Evolutionary conservation across 768 basidiomycete genomes (phyloP), one percentile per base, ranked within the genome.

Genomic region (Collybia mongolica): DNA sequence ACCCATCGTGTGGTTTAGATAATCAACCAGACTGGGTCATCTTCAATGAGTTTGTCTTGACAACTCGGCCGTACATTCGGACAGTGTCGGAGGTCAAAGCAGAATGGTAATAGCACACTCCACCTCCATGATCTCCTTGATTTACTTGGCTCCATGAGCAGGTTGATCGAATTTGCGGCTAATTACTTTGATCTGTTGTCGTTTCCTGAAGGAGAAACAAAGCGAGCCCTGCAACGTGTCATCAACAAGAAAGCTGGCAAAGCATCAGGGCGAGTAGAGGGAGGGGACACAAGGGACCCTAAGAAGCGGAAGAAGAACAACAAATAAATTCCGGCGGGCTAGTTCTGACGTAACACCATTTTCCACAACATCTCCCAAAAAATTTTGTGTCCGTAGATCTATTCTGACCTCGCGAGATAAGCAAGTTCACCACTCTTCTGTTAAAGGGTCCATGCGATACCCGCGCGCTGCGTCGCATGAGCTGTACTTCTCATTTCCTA

Each of bases 31-130:
- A 94, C 59, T 95, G 92, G 93, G 91, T 95, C 2, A 65, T 91
- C 7, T 94, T 89, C 75, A 93, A 95, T 61, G 94, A 96, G 69
- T 99, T 98, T 58, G 93, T 98, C 8, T 70, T 98, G 56, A 98
- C 95, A 6, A 90, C 91, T 5, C 71, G 85, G 42, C 85, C 81
- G 52, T 98, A 88, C 62, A 94, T 99, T 62, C 84, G 97, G 23
- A 96, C 91, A 0, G 92, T 96, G 17, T 86, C 94, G 0, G 92
- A 93, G 47, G 80, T 96, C 48, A 75, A 80, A 61, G 79, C 88
- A 2, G 93, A 96, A 60, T 98, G 97, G 93, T 91, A 62, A 39
- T 77, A 70, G 6, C 8, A 9, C 26, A 5, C 9, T 20, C n/a
- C 17, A 26, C 35, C 56, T 48, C 12, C 17, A 18, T 11, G 32